A percentile compares a stretch with the other conserved stretches of the same genome.
Evolutionary conservation across 768 basidiomycete species (phyloP).

Genomic region (Rhodotorula diobovata): DNA sequence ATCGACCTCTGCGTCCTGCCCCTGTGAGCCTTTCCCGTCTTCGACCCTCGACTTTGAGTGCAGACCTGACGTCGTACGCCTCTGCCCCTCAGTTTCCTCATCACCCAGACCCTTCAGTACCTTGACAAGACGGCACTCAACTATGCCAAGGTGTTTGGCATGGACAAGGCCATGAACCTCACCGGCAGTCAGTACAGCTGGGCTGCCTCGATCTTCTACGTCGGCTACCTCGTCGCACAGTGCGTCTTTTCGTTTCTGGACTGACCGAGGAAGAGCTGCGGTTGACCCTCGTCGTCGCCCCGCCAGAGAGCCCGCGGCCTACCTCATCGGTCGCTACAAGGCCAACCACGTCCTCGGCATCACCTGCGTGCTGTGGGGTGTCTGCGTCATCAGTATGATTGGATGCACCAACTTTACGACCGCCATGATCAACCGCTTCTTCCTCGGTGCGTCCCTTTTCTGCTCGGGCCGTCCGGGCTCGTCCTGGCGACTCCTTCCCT

Average conservation of each 20-base stretch:
- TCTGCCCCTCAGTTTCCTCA: conserved; percentile 42
- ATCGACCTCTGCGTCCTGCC: conserved; percentile 45
- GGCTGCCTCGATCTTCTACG: conserved; percentile 23
- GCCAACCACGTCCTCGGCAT: conserved; percentile 46
- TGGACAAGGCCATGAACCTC: conserved; percentile 17
- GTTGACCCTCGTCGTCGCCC: too few species aligned
- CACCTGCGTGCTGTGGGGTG: conserved; percentile 47
- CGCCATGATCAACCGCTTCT: conserved; percentile 47
- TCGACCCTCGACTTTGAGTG: too few species aligned
- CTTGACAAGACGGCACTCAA: conserved; percentile 39
- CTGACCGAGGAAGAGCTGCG: too few species aligned
- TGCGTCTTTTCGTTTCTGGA: too few species aligned
- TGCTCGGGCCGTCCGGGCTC: too few species aligned
- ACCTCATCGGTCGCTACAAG: conserved; percentile 43
- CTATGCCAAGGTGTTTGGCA: conserved; percentile 31
- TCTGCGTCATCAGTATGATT: conserved; percentile 46
- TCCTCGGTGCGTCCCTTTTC: conserved; percentile 42
- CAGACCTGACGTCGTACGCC: too few species aligned
- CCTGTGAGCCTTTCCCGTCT: conserved; percentile 34
- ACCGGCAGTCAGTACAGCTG: conserved; percentile 9
- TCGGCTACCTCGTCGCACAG: conserved; percentile 20
- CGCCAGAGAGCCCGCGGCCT: background rate
- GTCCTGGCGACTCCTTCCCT: too few species aligned
- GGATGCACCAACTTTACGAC: conserved; percentile 44
- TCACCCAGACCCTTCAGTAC: conserved; percentile 47